These are phyloP conservation scores for Thermomyces lanuginosus DNA, from an alignment of 2,329 filamentous ascomycete genomes.

Conservation along the genomic window DNA sequence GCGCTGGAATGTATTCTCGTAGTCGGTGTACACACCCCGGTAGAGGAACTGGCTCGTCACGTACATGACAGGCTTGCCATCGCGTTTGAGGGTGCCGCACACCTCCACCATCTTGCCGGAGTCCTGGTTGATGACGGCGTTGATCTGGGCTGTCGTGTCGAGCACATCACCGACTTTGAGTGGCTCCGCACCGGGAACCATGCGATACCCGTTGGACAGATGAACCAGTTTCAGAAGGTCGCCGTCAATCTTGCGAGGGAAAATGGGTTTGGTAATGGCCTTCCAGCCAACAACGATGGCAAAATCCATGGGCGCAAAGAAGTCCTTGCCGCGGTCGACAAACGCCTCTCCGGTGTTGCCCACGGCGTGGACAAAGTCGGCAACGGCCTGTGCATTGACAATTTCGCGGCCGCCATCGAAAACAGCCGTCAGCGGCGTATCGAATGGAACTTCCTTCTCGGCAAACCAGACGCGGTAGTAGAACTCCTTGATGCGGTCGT, in stretches of 20 bases:
- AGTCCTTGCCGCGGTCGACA: conserved; percentile 83
- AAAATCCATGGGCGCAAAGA: conserved; percentile 96
- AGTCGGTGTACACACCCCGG: conserved; percentile 81
- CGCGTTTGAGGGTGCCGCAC: conserved; percentile 84
- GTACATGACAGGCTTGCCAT: conserved; percentile 82
- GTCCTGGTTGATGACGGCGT: conserved; percentile 94
- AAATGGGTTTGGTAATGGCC: conserved; percentile 98
- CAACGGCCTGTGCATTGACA: conserved; percentile 84
- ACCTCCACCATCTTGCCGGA: conserved; percentile 99
- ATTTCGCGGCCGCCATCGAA: conserved; percentile 81
- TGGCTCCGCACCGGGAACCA: conserved; percentile 89
- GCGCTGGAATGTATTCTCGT: conserved; percentile 95
- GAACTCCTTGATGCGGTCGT: conserved; percentile 97
- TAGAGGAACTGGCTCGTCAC: conserved; percentile 98
- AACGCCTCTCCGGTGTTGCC: conserved; percentile 97
- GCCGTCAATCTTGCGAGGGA: conserved; percentile 88
- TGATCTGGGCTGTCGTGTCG: conserved; percentile 85
- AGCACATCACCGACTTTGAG: conserved; percentile 90
- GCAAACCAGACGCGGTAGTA: conserved; percentile 98
- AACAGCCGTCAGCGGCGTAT: conserved; percentile 66
- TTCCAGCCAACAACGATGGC: conserved; percentile 98
- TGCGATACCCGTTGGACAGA: conserved; percentile 92
- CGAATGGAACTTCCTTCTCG: conserved; percentile 64
- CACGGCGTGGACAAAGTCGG: conserved; percentile 97
- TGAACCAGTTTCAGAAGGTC: conserved; percentile 93